These are phyloP conservation scores for Tolypocladium guangdongense DNA, from an alignment of 2,329 filamentous ascomycete species.

Conservation along the genomic window DNA sequence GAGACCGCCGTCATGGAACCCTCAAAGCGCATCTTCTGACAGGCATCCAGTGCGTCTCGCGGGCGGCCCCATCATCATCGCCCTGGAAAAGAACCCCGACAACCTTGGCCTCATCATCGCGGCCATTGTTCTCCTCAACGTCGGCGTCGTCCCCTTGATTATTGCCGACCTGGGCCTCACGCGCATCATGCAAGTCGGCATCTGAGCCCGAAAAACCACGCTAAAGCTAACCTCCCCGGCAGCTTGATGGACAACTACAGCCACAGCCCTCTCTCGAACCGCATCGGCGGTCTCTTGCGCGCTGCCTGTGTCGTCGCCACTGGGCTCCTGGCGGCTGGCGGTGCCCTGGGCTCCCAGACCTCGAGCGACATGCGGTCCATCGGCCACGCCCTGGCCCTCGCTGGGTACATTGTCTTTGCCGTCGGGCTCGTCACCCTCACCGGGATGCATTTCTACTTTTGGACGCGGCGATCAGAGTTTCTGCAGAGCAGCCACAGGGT, in stretches of 20 bases:
- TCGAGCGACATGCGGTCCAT: background rate
- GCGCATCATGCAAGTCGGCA: slow-evolving; percentile 12
- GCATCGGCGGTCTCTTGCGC: slow-evolving; percentile 8
- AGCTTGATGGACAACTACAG: slow-evolving; percentile 13
- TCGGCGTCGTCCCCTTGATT: slow-evolving; percentile 17
- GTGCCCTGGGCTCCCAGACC: slow-evolving; percentile 8
- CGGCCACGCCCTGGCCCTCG: slow-evolving; percentile 9
- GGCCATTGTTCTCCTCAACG: slow-evolving; percentile 15
- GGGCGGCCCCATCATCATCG: slow-evolving; percentile 15
- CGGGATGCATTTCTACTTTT: slow-evolving; percentile 8
- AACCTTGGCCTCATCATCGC: slow-evolving; percentile 14
- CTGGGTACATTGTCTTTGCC: slow-evolving; percentile 12
- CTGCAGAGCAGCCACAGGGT: slow-evolving; percentile 9
- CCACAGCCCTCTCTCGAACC: slow-evolving; percentile 8
- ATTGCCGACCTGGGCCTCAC: slow-evolving; percentile 14
- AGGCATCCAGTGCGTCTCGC: slow-evolving; percentile 11
- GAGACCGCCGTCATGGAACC: background rate
- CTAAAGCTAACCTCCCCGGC: background rate
- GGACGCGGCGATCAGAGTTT: slow-evolving; percentile 3
- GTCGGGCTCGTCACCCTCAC: slow-evolving; percentile 8
- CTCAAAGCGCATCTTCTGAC: background rate
- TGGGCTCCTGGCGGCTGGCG: slow-evolving; percentile 9
- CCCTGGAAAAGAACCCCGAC: slow-evolving; percentile 8
- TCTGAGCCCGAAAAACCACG: too few species aligned
- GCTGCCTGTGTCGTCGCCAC: slow-evolving; percentile 7